These are phyloP conservation scores for Podaxis carcinomalis DNA, from an alignment of 768 basidiomycete species.

Conservation along the genomic window DNA sequence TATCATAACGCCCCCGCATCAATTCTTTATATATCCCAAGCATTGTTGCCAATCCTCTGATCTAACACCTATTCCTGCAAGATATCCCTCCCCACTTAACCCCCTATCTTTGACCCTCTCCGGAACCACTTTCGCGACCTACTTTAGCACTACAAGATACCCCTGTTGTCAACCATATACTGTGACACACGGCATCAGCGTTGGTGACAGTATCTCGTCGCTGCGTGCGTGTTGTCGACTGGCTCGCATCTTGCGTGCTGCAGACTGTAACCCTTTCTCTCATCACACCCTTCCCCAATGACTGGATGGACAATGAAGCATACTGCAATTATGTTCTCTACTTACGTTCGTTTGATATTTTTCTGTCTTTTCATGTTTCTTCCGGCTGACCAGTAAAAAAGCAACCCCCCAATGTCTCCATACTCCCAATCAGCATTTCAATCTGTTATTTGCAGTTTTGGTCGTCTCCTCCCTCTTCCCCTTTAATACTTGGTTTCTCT, in stretches of 20 bases:
- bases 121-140: constrained; percentile 4
- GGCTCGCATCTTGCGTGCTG: constrained; percentile 2
- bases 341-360: constrained; percentile 1
- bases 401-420: constrained; percentile 13
- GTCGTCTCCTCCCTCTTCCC: constrained; percentile 1
- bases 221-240: constrained; percentile 6
- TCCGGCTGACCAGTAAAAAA: constrained; percentile 1
- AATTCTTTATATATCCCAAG: constrained; percentile 20
- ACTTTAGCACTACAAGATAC: constrained; percentile 4
- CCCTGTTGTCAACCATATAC: neutral
- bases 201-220: neutral
- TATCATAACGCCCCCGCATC: constrained; percentile 15
- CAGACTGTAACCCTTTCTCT: neutral
- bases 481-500: constrained; percentile 2
- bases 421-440: constrained; percentile 7
- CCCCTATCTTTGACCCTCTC: constrained; percentile 9
- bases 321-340: constrained; percentile 3
- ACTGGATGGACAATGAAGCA: constrained; percentile 11
- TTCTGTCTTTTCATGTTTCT: constrained; percentile 1
- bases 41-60: constrained; percentile 21
- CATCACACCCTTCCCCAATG: constrained; percentile 4
- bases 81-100: constrained; percentile 12
- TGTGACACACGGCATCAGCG: neutral
- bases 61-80: constrained; percentile 21
- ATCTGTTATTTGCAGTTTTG: constrained; percentile 4